Conservation (phyloP, 1,284 basidiomycete genomes). For the Leccinum subatratum region DNA sequence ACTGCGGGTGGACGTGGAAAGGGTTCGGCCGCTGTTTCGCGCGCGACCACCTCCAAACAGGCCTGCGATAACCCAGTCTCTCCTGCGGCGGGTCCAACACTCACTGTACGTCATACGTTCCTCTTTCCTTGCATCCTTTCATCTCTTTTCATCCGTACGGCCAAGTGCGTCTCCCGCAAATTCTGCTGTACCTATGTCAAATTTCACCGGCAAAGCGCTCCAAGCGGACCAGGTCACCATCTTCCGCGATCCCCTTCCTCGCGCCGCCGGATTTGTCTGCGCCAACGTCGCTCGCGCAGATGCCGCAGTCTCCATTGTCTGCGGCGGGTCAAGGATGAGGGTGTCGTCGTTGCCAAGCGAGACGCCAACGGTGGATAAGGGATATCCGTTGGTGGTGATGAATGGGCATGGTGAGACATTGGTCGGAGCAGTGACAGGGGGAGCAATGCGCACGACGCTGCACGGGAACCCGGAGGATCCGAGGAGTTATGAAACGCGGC, state of each 20-base stretch:
- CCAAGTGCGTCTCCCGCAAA: constrained; percentile 74
- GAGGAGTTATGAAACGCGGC: constrained; percentile 69
- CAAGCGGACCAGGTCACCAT: constrained; percentile 64
- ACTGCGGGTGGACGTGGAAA: constrained; percentile 41
- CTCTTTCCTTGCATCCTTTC: constrained; percentile 3
- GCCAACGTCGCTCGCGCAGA: constrained; percentile 9
- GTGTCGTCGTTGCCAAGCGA: constrained; percentile 65
- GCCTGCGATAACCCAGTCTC: constrained; percentile 75
- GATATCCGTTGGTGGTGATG: constrained; percentile 12
- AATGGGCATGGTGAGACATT: constrained; percentile 14
- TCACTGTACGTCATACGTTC: constrained; percentile 51
- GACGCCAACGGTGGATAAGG: constrained; percentile 47
- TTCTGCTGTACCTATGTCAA: constrained; percentile 79
- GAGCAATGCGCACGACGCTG: constrained; percentile 34
- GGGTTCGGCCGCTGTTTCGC: constrained; percentile 55
- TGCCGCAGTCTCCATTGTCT: constrained; percentile 26
- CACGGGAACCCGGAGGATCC: constrained; percentile 56
- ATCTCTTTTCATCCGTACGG: constrained; percentile 42
- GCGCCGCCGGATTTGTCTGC: constrained; percentile 11
- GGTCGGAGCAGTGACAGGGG: neutral
- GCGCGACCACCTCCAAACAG: constrained; percentile 73
- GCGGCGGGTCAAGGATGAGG: constrained; percentile 38
- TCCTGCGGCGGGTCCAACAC: constrained; percentile 77
- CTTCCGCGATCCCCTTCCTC: constrained; percentile 29
- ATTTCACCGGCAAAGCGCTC: constrained; percentile 76